Evolutionary conservation across 1,284 basidiomycete genomes (phyloP).

Genomic region (Ceratobasidium papillatum): DNA sequence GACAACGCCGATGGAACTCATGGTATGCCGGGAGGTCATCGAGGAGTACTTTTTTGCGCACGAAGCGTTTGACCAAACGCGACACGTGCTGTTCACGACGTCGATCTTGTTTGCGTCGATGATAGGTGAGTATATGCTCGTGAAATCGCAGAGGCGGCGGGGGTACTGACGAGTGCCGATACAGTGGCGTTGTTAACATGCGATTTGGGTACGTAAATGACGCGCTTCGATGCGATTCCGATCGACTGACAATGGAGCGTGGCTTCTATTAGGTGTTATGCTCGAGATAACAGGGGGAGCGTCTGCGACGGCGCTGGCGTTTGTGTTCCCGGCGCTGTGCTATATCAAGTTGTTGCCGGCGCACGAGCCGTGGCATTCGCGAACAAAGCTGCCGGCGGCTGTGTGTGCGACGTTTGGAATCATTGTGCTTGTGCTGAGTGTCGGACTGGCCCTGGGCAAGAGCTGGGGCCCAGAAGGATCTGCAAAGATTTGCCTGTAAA

Average conservation of each 20-base stretch:
- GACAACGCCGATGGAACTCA: constrained; percentile 90
- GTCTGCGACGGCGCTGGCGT: constrained; percentile 93
- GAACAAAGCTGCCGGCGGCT: constrained; percentile 77
- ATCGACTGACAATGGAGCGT: background rate
- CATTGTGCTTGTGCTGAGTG: constrained; percentile 79
- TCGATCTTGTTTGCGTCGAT: constrained; percentile 85
- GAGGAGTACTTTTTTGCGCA: constrained; percentile 94
- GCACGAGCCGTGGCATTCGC: constrained; percentile 68
- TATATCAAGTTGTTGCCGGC: constrained; percentile 78
- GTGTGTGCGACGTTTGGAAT: constrained; percentile 78
- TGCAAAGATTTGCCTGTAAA: constrained; percentile 42
- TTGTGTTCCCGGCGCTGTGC: constrained; percentile 91
- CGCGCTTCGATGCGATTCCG: background rate
- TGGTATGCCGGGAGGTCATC: constrained; percentile 94
- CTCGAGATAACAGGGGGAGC: constrained; percentile 94
- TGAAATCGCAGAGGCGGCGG: background rate
- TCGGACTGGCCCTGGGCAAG: constrained; percentile 77
- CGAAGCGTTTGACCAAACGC: constrained; percentile 77
- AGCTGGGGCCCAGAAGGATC: constrained; percentile 74
- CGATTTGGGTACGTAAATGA: constrained; percentile 74
- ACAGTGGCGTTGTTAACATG: constrained; percentile 91
- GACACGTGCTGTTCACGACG: constrained; percentile 93
- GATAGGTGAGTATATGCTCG: constrained; percentile 65
- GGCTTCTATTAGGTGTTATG: constrained; percentile 64
- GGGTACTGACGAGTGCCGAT: constrained; percentile 19